These are phyloP conservation scores for Yarrowia sp. DNA, from an alignment of 805 yeast genomes.

Conservation along the genomic window DNA sequence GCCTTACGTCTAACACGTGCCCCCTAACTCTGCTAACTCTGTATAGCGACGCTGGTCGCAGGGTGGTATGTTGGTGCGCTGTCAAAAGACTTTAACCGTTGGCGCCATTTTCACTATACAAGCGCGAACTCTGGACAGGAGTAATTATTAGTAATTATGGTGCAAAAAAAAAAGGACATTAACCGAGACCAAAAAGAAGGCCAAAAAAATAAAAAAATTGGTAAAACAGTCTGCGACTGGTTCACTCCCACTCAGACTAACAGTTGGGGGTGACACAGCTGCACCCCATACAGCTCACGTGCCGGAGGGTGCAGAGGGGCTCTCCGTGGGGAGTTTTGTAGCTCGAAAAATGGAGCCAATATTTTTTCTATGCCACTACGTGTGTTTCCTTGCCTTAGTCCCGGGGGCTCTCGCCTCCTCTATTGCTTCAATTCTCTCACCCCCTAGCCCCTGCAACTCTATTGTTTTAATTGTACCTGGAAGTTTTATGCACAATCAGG, in stretches of 20 bases:
- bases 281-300: slow-evolving; percentile 25
- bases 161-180: no score
- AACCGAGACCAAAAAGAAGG: no score
- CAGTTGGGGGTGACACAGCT: background rate
- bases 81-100: no score
- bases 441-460: slow-evolving; percentile 26
- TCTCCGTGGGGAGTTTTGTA: no score
- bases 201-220: no score
- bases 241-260: background rate
- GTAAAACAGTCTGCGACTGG: no score
- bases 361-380: background rate
- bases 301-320: slow-evolving; percentile 7
- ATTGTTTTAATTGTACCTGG: slow-evolving; percentile 15
- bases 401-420: background rate
- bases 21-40: no score
- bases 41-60: no score
- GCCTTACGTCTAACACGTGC: slow-evolving; percentile 10
- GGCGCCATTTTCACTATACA: no score
- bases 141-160: no score
- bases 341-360: background rate
- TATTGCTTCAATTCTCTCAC: slow-evolving; percentile 14
- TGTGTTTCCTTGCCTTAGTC: background rate
- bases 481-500: slow-evolving; percentile 9
- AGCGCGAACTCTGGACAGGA: no score
- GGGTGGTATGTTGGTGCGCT: background rate